A percentile compares a stretch with the other conserved stretches of the same genome.
phyloP scores from a whole-genome alignment of 176 grass and related monocot genomes.

The Raddia distichophylla region DNA sequence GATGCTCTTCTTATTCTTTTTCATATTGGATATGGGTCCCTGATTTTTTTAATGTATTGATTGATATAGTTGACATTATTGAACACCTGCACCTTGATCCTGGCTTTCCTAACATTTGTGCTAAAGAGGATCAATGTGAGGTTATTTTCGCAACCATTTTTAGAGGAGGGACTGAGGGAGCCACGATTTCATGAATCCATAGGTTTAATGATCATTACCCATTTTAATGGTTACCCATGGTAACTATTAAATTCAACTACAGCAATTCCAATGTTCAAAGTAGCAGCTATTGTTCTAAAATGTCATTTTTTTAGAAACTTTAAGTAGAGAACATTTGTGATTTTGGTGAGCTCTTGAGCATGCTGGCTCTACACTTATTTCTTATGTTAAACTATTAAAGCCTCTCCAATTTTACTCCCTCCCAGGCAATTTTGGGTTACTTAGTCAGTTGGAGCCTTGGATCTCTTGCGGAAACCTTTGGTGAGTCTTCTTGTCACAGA shows the following conservation, averaged over 20 bases:
- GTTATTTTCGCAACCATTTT: slow-evolving; percentile 6
- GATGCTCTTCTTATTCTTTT: neutral
- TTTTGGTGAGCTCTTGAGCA: neutral
- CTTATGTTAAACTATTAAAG: neutral
- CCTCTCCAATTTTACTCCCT: neutral
- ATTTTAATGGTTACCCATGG: neutral
- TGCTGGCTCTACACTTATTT: neutral
- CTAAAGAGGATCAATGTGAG: neutral
- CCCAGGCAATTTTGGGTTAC: slow-evolving; percentile 39
- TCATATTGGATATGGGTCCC: neutral
- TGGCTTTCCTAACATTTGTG: neutral
- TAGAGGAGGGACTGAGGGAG: neutral
- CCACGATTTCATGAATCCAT: too few species aligned
- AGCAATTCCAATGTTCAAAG: neutral
- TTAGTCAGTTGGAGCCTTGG: slow-evolving; percentile 27
- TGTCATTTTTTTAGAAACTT: slow-evolving; percentile 1
- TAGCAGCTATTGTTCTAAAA: slow-evolving; percentile 9
- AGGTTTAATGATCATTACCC: neutral
- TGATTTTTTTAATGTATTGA: neutral
- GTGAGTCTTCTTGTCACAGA: slow-evolving; percentile 24
- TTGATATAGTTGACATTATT: neutral
- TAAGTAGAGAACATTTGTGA: neutral
- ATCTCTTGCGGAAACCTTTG: slow-evolving; percentile 33
- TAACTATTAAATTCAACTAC: slow-evolving; percentile 14
- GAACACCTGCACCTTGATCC: neutral